These are phyloP conservation scores for Hyparrhenia diplandra DNA, from an alignment of 176 grass and related monocot species.

Conservation along the genomic window DNA sequence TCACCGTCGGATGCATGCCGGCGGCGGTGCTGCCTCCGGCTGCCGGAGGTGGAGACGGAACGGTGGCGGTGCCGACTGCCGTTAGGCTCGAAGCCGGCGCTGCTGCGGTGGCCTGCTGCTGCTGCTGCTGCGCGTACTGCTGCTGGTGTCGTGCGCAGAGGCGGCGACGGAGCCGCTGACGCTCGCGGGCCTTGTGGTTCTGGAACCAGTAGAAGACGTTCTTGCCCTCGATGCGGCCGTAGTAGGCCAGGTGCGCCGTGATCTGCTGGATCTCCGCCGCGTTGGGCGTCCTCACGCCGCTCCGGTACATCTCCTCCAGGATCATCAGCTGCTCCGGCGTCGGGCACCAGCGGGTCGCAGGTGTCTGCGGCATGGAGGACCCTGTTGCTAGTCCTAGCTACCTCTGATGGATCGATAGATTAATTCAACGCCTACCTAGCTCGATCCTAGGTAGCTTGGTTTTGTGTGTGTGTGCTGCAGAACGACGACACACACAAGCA, in stretches of 20 bases:
- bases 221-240: constrained; percentile 87
- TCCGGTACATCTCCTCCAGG: constrained; percentile 85
- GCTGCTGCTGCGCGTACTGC: constrained; percentile 28
- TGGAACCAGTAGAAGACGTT: constrained; percentile 99
- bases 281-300: constrained; percentile 72
- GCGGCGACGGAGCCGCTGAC: constrained; percentile 69
- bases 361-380: too few relatives aligned
- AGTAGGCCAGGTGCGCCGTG: constrained; percentile 73
- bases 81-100: neutral
- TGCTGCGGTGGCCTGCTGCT: neutral
- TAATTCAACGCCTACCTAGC: too few relatives aligned
- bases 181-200: constrained; percentile 93
- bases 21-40: too few relatives aligned
- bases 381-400: too few relatives aligned
- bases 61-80: too few relatives aligned
- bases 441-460: too few relatives aligned
- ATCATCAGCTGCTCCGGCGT: constrained; percentile 45
- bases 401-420: too few relatives aligned
- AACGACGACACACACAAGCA: too few relatives aligned
- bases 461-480: too few relatives aligned
- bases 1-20: too few relatives aligned
- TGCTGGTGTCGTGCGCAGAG: constrained; percentile 63
- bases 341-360: too few relatives aligned
- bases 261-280: constrained; percentile 86
- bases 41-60: too few relatives aligned